Percentiles rank a stretch among this genome's conserved stretches.
Conservation (phyloP, 345 rosid species). For the Citrus sinensis region DVS_A1.0 CM039162.1:21721501-21722000, state of each 20-base stretch:
- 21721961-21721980: neutral
- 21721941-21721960: neutral
- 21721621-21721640: too few species aligned
- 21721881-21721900: neutral
- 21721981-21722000: neutral
- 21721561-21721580: neutral
- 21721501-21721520: neutral
- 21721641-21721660: too few species aligned
- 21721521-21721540: neutral
- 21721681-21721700: too few species aligned
- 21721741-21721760: too few species aligned
- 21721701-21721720: too few species aligned
- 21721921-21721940: neutral
- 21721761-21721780: too few species aligned
- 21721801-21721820: neutral
- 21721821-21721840: neutral
- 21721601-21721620: neutral
- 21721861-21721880: constrained; percentile 11
- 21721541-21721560: neutral
- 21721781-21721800: too few species aligned
- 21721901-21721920: neutral
- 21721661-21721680: too few species aligned
- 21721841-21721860: neutral
- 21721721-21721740: neutral
- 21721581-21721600: neutral